Conservation (phyloP, 306 rosid genomes). For the Cucurbita argyrosperma region DNA sequence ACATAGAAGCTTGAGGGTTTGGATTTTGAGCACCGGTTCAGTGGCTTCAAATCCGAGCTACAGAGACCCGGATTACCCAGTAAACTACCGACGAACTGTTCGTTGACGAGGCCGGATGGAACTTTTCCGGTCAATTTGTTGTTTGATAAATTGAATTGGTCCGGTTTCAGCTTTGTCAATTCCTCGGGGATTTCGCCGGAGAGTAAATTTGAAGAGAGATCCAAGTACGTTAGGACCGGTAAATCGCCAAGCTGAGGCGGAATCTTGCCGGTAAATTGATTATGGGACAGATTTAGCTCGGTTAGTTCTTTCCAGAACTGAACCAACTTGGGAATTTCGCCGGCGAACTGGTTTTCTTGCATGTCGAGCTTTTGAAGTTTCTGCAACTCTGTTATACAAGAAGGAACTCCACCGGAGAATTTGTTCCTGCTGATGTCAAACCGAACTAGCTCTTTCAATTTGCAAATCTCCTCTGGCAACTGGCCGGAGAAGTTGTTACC, state of each 20-base stretch:
- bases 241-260: constrained; percentile 43
- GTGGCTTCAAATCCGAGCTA: constrained; percentile 27
- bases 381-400: constrained; percentile 38
- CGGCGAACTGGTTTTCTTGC: constrained; percentile 49
- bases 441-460: constrained; percentile 16
- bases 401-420: constrained; percentile 41
- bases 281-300: constrained; percentile 44
- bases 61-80: constrained; percentile 53
- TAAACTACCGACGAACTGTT: constrained; percentile 23
- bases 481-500: constrained; percentile 38
- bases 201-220: constrained; percentile 43
- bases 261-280: constrained; percentile 40
- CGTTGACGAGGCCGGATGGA: constrained; percentile 38
- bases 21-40: constrained; percentile 32
- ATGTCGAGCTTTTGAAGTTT: constrained; percentile 41
- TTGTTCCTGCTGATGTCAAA: constrained; percentile 37
- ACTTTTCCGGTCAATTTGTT: constrained; percentile 47
- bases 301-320: constrained; percentile 41
- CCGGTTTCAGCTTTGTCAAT: constrained; percentile 41
- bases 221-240: constrained; percentile 44
- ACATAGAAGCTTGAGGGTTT: constrained; percentile 18
- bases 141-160: constrained; percentile 42
- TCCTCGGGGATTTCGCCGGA: constrained; percentile 53
- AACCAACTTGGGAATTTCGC: constrained; percentile 37
- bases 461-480: constrained; percentile 35